phyloP scores from a whole-genome alignment of 768 basidiomycete species.

The Coprinellus micaceus region DNA sequence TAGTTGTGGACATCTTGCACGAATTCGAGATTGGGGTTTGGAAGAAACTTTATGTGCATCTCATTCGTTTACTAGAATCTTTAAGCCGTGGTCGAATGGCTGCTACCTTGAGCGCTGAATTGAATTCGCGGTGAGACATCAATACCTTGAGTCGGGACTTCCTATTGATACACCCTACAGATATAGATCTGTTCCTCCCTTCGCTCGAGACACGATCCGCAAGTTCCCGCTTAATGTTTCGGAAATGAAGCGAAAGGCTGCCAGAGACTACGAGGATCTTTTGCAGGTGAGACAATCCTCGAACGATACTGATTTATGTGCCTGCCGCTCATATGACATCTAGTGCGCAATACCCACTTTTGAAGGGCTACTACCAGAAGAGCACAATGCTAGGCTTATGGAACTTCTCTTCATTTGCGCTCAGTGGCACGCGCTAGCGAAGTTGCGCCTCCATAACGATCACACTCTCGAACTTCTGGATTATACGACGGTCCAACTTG shows the following conservation, averaged over 20 bases:
- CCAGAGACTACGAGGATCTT: slow-evolving; percentile 31
- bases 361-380: slow-evolving; percentile 4
- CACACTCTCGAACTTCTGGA: slow-evolving; percentile 1
- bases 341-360: slow-evolving; percentile 11
- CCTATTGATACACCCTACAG: background rate
- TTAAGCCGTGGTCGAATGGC: slow-evolving; percentile 1
- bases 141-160: slow-evolving; percentile 13
- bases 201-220: slow-evolving; percentile 17
- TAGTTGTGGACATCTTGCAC: slow-evolving; percentile 32
- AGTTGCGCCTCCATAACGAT: slow-evolving; percentile 10
- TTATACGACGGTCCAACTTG: background rate
- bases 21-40: slow-evolving; percentile 38
- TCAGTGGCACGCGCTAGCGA: slow-evolving; percentile 11
- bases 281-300: slow-evolving; percentile 22
- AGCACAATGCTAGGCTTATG: background rate
- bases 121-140: slow-evolving; percentile 23
- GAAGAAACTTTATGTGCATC: slow-evolving; percentile 33
- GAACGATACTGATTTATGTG: background rate
- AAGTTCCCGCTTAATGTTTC: slow-evolving; percentile 23
- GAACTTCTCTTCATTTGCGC: slow-evolving; percentile 1
- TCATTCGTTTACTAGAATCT: slow-evolving; percentile 28
- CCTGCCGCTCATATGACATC: no score
- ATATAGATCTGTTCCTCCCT: background rate
- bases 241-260: slow-evolving; percentile 24
- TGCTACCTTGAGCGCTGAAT: slow-evolving; percentile 13